Evolutionary conservation across 2,329 filamentous ascomycete genomes (phyloP), one percentile per base, ranked within the genome.

Genomic region (Phialemonium atrogriseum): DNA sequence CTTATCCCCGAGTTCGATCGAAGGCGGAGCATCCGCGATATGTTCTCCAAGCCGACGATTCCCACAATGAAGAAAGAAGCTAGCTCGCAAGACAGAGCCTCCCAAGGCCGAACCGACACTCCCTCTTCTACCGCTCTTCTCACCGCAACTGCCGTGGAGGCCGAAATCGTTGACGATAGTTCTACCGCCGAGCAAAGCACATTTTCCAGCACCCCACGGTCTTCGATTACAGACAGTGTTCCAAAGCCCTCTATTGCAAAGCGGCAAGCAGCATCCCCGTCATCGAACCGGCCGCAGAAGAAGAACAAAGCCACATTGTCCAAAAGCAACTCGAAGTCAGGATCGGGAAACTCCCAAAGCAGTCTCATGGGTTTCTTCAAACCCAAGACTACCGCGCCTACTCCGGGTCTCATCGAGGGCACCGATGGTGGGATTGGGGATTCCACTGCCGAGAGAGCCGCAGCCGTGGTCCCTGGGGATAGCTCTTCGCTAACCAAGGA

Each of bases 1-100:
- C 67, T 93, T 8, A 81, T 95, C 34, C 81, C 86, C 2, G 88
- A 95, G 46, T 96, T 96, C 45, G 77, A 88, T 49, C 79, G 80
- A 37, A 76, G 91, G 13, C 74, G 76, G 43, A 94, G 67, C 51
- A 95, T 98, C 49, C 84, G 81, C 45, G 87, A 94, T 49, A 96
- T 98, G 91, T 95, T 96, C 51, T 66, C 66, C 37, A 77, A 70
- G 45, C 79, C 71, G 43, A 51, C 69, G 28, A 40, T 56, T 14
- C 38, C 49, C 35, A 15, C 40, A 37, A 27, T 16, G 9, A 40
- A 35, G 24, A 16, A 22, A 16, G 31, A 21, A n/a, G n/a, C n/a
- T n/a, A n/a, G n/a, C n/a, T n/a, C n/a, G n/a, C n/a, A n/a, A n/a
- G n/a, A n/a, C n/a, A n/a, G n/a, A n/a, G n/a, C n/a, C n/a, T n/a